These are phyloP conservation scores for Diaporthe amygdali DNA, from an alignment of 2,329 filamentous ascomycete genomes.

Conservation along the genomic window DNA sequence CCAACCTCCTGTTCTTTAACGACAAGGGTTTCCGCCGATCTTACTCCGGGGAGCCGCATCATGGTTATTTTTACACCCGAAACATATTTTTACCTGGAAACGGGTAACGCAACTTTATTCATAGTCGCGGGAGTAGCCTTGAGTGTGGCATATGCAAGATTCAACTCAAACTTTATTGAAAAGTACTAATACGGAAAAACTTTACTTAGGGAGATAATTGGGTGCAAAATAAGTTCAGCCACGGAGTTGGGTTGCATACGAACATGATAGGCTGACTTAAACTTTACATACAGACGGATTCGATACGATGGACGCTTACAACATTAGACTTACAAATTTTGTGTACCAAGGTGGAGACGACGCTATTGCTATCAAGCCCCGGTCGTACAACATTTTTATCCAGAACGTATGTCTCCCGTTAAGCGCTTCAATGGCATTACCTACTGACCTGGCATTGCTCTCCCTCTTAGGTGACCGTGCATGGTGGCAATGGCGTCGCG, in stretches of 20 bases:
- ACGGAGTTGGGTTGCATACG: neutral
- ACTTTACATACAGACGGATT: slow-evolving; percentile 53
- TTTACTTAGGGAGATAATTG: slow-evolving; percentile 51
- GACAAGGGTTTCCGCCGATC: neutral
- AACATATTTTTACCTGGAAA: neutral
- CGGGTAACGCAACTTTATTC: neutral
- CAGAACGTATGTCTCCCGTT: slow-evolving; percentile 42
- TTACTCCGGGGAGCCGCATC: neutral
- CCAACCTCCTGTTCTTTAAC: neutral
- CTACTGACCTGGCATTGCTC: neutral
- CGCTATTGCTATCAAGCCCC: slow-evolving; percentile 61
- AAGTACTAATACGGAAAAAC: neutral
- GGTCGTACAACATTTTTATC: slow-evolving; percentile 55
- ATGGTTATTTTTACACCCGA: neutral
- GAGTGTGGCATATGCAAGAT: neutral
- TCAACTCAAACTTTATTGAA: neutral
- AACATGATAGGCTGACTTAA: neutral
- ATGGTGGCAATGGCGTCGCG: slow-evolving; percentile 60
- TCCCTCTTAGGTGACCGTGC: slow-evolving; percentile 42
- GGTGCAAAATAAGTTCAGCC: slow-evolving; percentile 51
- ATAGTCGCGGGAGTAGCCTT: neutral
- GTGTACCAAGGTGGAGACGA: slow-evolving; percentile 62
- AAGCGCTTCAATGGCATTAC: neutral
- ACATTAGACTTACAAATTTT: slow-evolving; percentile 55
- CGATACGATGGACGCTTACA: slow-evolving; percentile 59